These are phyloP conservation scores for Saccharomycopsis vini DNA, from an alignment of 805 yeast species.

Conservation along the genomic window DNA sequence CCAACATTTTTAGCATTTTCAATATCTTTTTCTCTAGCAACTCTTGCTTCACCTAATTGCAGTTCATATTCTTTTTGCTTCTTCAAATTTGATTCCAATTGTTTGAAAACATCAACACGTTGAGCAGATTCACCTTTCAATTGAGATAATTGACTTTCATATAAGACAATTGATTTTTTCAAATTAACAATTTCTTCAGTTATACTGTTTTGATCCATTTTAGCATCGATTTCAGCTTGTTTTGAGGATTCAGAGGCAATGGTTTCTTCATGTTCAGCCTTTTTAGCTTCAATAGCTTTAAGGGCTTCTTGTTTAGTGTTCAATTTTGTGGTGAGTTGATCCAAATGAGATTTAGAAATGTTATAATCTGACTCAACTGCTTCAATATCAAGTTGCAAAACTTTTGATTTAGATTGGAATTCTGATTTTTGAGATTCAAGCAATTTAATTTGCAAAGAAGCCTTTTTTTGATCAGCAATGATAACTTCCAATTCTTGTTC, in stretches of 20 bases:
- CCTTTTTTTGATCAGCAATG: slow-evolving; percentile 15
- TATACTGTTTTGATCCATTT: slow-evolving; percentile 4
- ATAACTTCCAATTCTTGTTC: slow-evolving; percentile 14
- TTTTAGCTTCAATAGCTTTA: neutral
- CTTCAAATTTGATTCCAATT: slow-evolving; percentile 10
- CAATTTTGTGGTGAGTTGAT: neutral
- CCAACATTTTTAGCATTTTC: slow-evolving; percentile 1
- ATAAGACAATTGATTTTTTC: slow-evolving; percentile 6
- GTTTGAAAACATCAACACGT: slow-evolving; percentile 5
- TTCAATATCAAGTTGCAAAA: slow-evolving; percentile 10
- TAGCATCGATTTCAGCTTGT: slow-evolving; percentile 12
- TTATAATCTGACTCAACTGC: slow-evolving; percentile 9
- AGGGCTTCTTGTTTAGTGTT: slow-evolving; percentile 4
- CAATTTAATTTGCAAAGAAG: slow-evolving; percentile 10
- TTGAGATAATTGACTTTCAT: slow-evolving; percentile 10
- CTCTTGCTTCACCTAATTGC: slow-evolving; percentile 4
- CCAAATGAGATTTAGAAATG: slow-evolving; percentile 3
- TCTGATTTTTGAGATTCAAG: slow-evolving; percentile 16
- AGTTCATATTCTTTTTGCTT: slow-evolving; percentile 15
- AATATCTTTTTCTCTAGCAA: slow-evolving; percentile 6
- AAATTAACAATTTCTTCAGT: slow-evolving; percentile 9
- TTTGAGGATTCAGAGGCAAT: slow-evolving; percentile 9
- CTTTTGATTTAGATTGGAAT: slow-evolving; percentile 10
- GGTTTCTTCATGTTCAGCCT: slow-evolving; percentile 2
- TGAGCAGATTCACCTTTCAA: slow-evolving; percentile 12